Percentiles rank a stretch among this genome's conserved stretches.
phyloP scores from a whole-genome alignment of 176 grass and related monocot genomes.

The Pharus latifolius region DNA sequence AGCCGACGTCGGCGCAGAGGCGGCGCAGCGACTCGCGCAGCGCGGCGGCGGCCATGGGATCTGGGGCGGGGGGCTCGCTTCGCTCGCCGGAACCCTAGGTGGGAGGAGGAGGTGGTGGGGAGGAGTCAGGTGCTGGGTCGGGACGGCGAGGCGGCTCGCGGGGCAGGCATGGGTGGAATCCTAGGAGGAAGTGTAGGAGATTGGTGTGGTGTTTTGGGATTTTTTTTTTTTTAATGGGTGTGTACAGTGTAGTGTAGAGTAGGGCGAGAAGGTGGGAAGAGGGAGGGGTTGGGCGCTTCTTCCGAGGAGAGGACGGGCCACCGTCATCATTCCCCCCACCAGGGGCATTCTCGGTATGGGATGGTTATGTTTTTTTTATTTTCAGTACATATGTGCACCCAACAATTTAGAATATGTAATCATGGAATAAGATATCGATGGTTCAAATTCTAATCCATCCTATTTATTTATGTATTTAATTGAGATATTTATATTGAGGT shows the following conservation, averaged over 20 bases:
- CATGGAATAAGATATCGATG: too few relatives aligned
- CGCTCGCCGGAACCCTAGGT: background rate
- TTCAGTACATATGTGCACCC: too few relatives aligned
- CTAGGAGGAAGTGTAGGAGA: background rate
- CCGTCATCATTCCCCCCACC: constrained; percentile 21
- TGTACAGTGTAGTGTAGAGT: background rate
- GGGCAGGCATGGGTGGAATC: constrained; percentile 8
- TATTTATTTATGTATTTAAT: too few relatives aligned
- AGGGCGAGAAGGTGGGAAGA: background rate
- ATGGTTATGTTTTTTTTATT: too few relatives aligned
- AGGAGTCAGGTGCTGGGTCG: background rate
- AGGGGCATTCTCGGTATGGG: constrained; percentile 14
- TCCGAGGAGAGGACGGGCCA: constrained; percentile 9
- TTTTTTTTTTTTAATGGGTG: background rate
- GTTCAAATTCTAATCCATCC: too few relatives aligned
- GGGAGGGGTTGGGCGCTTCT: constrained; percentile 11
- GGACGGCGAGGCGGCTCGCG: background rate
- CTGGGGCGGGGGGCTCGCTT: background rate
- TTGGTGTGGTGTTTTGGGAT: background rate
- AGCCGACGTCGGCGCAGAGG: constrained; percentile 39
- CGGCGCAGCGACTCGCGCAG: constrained; percentile 29
- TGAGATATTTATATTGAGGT: too few relatives aligned
- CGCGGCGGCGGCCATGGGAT: constrained; percentile 26
- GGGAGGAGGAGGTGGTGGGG: background rate
- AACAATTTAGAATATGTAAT: too few relatives aligned